Percentiles rank a stretch among this genome's conserved stretches.
Conservation (phyloP, 768 basidiomycete species). For the Trametes cingulata region DNA sequence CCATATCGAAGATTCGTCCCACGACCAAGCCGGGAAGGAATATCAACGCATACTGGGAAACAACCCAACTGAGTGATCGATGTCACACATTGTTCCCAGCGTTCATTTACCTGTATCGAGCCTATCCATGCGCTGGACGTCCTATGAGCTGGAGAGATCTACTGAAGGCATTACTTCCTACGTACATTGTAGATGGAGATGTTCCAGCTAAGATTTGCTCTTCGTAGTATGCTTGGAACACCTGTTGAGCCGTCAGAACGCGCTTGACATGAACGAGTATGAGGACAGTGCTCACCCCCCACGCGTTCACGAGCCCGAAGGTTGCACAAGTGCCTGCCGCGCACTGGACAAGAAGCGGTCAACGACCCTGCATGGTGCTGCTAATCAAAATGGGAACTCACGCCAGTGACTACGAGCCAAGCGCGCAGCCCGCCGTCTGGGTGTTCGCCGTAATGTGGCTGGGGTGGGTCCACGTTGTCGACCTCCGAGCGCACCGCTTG, state of each 20-base stretch:
- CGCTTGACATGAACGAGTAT: background rate
- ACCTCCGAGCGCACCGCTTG: constrained; percentile 5
- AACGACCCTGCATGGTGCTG: constrained; percentile 6
- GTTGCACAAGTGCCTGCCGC: constrained; percentile 45
- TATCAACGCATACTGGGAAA: constrained; percentile 55
- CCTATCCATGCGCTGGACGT: constrained; percentile 75
- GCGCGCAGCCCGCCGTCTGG: constrained; percentile 48
- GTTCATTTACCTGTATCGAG: constrained; percentile 58
- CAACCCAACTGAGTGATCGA: background rate
- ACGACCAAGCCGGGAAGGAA: constrained; percentile 63
- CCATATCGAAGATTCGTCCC: constrained; percentile 75
- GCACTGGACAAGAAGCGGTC: background rate
- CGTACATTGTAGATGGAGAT: constrained; percentile 65
- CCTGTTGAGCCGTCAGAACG: constrained; percentile 36
- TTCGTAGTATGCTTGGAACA: constrained; percentile 76
- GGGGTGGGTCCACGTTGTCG: constrained; percentile 8
- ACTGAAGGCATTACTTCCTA: background rate
- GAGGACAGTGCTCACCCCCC: constrained; percentile 56
- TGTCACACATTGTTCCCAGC: background rate
- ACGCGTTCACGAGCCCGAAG: constrained; percentile 73
- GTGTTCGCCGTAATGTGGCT: constrained; percentile 25
- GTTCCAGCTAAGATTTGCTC: constrained; percentile 47
- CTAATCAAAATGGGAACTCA: constrained; percentile 24
- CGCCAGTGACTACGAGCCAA: constrained; percentile 45
- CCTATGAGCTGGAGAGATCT: background rate